Evolutionary conservation across 257 asterid species (phyloP), one percentile per base, ranked within the genome.

Genomic region (Fraxinus pennsylvanica): DNA sequence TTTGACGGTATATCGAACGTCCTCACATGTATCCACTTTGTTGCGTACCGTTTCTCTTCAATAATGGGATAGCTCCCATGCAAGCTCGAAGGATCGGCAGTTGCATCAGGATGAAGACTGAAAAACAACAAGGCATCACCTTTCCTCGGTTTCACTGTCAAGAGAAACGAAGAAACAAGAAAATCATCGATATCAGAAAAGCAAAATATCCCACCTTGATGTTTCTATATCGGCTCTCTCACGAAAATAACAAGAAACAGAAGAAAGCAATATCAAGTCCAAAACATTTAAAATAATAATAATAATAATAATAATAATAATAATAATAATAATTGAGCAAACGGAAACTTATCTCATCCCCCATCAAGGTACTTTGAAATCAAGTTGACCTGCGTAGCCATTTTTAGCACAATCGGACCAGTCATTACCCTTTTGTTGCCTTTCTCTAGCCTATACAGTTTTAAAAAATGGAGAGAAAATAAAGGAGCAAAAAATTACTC

Each of bases 121-220:
- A 92, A 96, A 84, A 95, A 95, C 86, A 93, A 79, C 32, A 95
- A 85, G 0, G 97, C 97, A 21, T 91, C 94, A 4, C 97, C 97
- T 85, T 90, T 91, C 72, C 12, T 72, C 5, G 98, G 98, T 88
- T 88, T 87, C 86, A 95, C 97, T 95, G 96, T 74, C 80, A 71
- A 32, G 36, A 52, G 35, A 30, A 13, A 3, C 52, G 13, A 45
- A 3, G 63, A 19, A 52, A 17, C 6, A 52, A 17, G 61, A 52
- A 52, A 52, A 52, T 52, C 63, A 57, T 5, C 4, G 21, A 57
- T 57, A 17, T n/a, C 27, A n/a, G 65, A 54, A 57, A 57, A 57
- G 12, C 59, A 47, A 47, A 47, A 47, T 3, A 47, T 47, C 54
- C 6, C n/a, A 47, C 57, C 14, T 47, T 4, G 2, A 14, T 47